These are phyloP conservation scores for Termitomyces sp. DNA, from an alignment of 768 basidiomycete genomes.

Conservation along the genomic window DNA sequence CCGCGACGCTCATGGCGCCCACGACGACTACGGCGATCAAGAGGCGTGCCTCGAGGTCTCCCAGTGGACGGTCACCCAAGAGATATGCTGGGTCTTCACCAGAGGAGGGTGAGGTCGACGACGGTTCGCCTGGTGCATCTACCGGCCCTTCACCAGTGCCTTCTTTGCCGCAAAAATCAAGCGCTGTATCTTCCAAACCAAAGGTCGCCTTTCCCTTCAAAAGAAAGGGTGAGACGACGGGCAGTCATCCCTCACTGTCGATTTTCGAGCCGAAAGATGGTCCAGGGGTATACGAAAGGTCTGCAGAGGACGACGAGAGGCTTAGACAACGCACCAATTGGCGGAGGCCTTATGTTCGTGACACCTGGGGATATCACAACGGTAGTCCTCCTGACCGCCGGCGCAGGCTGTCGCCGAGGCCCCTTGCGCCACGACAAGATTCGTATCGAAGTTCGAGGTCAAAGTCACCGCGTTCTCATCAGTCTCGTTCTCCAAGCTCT, in stretches of 20 bases:
- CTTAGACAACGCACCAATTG: slow-evolving; percentile 30
- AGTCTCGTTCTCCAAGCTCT: slow-evolving; percentile 32
- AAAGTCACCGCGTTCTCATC: slow-evolving; percentile 21
- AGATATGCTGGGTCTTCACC: slow-evolving; percentile 60
- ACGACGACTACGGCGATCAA: slow-evolving; percentile 41
- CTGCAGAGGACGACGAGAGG: slow-evolving; percentile 41
- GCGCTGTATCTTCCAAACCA: slow-evolving; percentile 22
- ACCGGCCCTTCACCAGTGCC: slow-evolving; percentile 20
- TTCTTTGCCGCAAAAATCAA: slow-evolving; percentile 31
- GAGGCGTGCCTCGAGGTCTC: slow-evolving; percentile 53
- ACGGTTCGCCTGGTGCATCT: slow-evolving; percentile 27
- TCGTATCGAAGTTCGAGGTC: slow-evolving; percentile 20
- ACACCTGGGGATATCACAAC: slow-evolving; percentile 34
- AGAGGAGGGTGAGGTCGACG: slow-evolving; percentile 82
- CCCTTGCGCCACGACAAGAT: slow-evolving; percentile 19
- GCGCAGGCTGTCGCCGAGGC: slow-evolving; percentile 14
- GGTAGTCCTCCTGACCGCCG: slow-evolving; percentile 18
- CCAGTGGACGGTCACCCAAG: slow-evolving; percentile 48
- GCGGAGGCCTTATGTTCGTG: slow-evolving; percentile 16
- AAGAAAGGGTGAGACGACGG: slow-evolving; percentile 32
- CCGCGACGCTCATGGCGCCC: slow-evolving; percentile 18
- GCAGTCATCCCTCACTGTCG: slow-evolving; percentile 7
- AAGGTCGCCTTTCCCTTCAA: slow-evolving; percentile 80
- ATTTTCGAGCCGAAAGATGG: slow-evolving; percentile 17
- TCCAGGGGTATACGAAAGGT: slow-evolving; percentile 31